Base-by-base conservation (phyloP, 2,329 filamentous ascomycete species). In the Iodosphaeria phyllophila region DNA sequence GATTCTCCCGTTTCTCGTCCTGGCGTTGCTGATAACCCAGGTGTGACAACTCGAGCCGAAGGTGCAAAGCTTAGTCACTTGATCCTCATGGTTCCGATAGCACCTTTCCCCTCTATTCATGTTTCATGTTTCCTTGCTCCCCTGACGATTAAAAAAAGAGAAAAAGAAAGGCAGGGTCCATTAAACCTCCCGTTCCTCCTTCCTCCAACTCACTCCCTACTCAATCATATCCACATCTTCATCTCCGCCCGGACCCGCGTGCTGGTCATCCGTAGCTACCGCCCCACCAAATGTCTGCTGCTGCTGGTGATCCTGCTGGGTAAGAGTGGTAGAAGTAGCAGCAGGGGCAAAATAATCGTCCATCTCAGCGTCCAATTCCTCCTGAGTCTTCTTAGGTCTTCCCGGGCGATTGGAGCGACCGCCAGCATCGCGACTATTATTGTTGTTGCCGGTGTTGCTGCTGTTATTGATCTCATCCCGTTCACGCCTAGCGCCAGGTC, bases 301-400 rank as follows among this genome's bases (percentile, higher is more conserved):
- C 31, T 29, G 40, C 37, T 7, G 43, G 37, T 11, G 43, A 41
- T 23, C 41, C 43, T 14, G 46, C 40, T 13, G 44, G 52, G 18
- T 48, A 52, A n/a, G n/a, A n/a, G 41, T 47, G 25, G 42, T 49
- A 23, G 51, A 42, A 23, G 38, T 47, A 28, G 39, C 43, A 18
- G 48, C 47, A 14, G 53, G 55, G 16, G 64, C 72, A 58, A 82
- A 93, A 49, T 93, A 93, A 43, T 92, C 80, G 16, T 74, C 82
- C 84, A 93, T 93, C 52, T 93, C 84, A n/a, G 79, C 80, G 46
- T 93, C 84, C 20, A 93, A 59, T 46, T 93, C 80, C 39, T 92
- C 79, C 36, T 83, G 76, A 0, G 84, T 92, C 64, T 92, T 92
- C 51, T 70, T 75, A 3, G 71, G 61, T 24, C 79, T 64, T 19